Evolutionary conservation across 805 yeast species (phyloP).

Genomic region (Kuraishia capsulata): DNA sequence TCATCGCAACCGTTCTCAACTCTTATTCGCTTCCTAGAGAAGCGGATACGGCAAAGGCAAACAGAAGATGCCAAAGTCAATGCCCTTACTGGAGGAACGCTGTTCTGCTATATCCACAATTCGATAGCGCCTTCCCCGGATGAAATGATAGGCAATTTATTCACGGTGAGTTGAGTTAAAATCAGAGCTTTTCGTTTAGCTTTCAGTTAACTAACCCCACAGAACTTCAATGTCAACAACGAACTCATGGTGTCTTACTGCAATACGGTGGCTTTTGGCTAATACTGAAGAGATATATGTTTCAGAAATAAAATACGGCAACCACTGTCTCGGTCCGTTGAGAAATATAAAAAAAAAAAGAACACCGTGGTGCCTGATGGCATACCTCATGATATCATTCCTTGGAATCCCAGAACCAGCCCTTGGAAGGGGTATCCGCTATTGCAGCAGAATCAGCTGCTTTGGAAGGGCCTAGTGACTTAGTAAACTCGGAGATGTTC

Average conservation of each 20-base stretch:
- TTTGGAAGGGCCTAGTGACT: neutral
- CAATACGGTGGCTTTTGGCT: constrained; percentile 26
- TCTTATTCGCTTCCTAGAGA: constrained; percentile 33
- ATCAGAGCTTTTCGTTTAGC: too few relatives aligned
- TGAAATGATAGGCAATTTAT: constrained; percentile 29
- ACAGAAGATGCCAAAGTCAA: constrained; percentile 1
- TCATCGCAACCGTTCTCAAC: constrained; percentile 37
- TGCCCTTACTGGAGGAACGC: constrained; percentile 7
- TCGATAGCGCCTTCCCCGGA: constrained; percentile 37
- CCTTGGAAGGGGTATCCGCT: constrained; percentile 5
- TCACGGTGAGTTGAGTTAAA: too few relatives aligned
- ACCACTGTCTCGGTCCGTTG: too few relatives aligned
- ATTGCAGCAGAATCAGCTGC: neutral
- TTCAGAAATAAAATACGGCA: too few relatives aligned
- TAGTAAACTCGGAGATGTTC: constrained; percentile 14
- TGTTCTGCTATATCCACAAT: constrained; percentile 35
- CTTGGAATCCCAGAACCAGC: constrained; percentile 21
- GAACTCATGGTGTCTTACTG: constrained; percentile 38
- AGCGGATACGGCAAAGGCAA: constrained; percentile 20
- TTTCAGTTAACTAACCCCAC: neutral
- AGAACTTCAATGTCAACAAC: constrained; percentile 25
- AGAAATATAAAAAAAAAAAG: neutral
- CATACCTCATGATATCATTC: neutral
- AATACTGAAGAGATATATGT: too few relatives aligned
- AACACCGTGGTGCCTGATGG: too few relatives aligned